A percentile compares a stretch with the other conserved stretches of the same genome.
Evolutionary conservation across 2,329 filamentous ascomycete genomes (phyloP).

Genomic region (Trichoderma sp.): DNA sequence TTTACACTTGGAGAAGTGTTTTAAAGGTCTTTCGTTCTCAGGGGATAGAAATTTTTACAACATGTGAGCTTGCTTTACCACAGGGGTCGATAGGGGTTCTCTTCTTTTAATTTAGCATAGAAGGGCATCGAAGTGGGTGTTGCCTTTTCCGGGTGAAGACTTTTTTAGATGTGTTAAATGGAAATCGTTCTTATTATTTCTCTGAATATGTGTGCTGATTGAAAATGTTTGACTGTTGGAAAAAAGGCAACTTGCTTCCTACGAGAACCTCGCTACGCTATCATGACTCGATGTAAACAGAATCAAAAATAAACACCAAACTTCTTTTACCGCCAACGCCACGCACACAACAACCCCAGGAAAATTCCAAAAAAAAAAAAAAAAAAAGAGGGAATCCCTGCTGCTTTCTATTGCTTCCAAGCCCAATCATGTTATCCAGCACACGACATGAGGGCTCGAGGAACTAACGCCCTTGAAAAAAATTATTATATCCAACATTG

Average conservation of each 20-base stretch:
- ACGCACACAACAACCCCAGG: neutral
- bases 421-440: slow-evolving; percentile 2
- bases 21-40: neutral
- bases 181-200: neutral
- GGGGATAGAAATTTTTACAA: slow-evolving; percentile 4
- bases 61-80: neutral
- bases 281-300: too few species aligned
- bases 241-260: too few species aligned
- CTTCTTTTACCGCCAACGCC: slow-evolving; percentile 5
- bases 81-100: neutral
- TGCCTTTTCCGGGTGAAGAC: slow-evolving; percentile 5
- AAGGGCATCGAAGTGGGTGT: slow-evolving; percentile 6
- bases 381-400: neutral
- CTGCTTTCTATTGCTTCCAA: neutral
- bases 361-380: neutral
- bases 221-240: too few species aligned
- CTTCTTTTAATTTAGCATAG: slow-evolving; percentile 15
- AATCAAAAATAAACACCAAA: neutral
- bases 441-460: neutral
- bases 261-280: neutral
- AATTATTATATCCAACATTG: too few species aligned
- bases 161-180: neutral
- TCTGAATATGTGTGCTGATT: neutral
- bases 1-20: neutral
- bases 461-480: neutral